Evolutionary conservation across 1,284 basidiomycete genomes (phyloP), one percentile per base, ranked within the genome.

Genomic region (Boletus austroedulis): DNA sequence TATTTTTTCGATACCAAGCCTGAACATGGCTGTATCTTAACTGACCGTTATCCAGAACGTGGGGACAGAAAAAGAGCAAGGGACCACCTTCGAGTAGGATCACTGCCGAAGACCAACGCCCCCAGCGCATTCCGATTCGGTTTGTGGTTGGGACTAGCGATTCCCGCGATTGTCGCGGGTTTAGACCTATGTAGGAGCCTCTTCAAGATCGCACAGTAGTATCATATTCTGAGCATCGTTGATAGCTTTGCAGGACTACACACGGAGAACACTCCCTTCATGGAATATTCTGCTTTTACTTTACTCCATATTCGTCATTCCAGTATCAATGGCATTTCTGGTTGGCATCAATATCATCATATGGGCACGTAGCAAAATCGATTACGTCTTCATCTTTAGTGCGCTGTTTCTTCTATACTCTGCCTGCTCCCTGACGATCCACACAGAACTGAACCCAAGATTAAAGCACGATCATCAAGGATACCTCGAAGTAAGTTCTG

Each of bases 361-460:
- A 0, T 98, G 92, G 90, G 80, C 85, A 0, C 72, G 75, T 2
- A 80, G 86, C 7, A 80, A 91, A 38, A 93, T 97, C 67, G 96
- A 95, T 71, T 94, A 94, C 62, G 82, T 85, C 21, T 96, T 98
- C 72, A 95, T 98, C 53, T 95, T 98, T 66, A 86, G 89, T 90
- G 56, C 53, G 80, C 67, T 26, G 26, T n/a, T 23, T 26, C 29
- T 36, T 5, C 46, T 19, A 8, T 14, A 0, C 17, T 46, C 26
- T 19, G 1, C 32, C 41, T 9, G 10, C 9, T 44, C n/a, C 26
- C 21, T 61, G 17, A 61, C n/a, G 31, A 28, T 38, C 31, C 47
- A 23, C 23, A 19, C 62, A 94, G 93, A 92, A 70, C 73, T 95
- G 52, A 86, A 95, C 64, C 73, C 89, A 9, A 80, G 89, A 53